Conservation (phyloP, 2,329 filamentous ascomycete genomes). For the Colletotrichum neosansevieriae region DNA sequence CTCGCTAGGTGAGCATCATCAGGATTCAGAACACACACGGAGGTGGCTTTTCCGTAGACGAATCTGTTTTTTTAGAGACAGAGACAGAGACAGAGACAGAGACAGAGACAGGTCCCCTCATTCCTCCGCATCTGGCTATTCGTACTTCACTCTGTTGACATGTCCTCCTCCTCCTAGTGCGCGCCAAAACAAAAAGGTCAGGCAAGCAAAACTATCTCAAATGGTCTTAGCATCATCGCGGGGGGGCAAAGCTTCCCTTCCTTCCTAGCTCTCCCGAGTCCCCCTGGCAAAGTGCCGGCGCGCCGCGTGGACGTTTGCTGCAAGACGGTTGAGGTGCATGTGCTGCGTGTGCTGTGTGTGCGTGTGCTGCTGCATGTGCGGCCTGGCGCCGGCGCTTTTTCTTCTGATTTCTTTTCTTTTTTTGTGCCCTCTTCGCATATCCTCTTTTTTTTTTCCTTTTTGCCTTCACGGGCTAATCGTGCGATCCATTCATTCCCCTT, state of each 20-base stretch:
- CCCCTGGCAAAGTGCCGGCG: slow-evolving; percentile 7
- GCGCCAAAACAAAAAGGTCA: not conserved
- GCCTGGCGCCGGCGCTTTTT: slow-evolving; percentile 12
- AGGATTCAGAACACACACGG: not conserved
- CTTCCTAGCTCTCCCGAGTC: not conserved
- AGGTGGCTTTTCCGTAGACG: not conserved
- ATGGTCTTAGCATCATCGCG: not conserved
- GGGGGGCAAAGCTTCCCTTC: not conserved
- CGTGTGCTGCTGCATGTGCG: slow-evolving; percentile 1
- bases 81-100: not conserved
- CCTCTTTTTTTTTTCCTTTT: not conserved
- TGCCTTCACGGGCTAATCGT: not conserved
- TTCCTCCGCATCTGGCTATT: not conserved
- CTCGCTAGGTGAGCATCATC: not conserved
- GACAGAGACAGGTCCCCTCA: not conserved
- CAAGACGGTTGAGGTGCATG: slow-evolving; percentile 23
- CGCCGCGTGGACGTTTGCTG: slow-evolving; percentile 11
- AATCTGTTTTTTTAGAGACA: not conserved
- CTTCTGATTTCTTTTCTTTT: slow-evolving; percentile 6
- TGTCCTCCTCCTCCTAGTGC: too few species aligned
- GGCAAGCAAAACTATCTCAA: not conserved
- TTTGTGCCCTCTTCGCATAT: not conserved
- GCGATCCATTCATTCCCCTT: not conserved
- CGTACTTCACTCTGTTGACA: not conserved
- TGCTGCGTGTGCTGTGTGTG: not conserved